These are phyloP conservation scores for Fomitopsis palustris DNA, from an alignment of 1,284 basidiomycete genomes.

Conservation along the genomic window DNA sequence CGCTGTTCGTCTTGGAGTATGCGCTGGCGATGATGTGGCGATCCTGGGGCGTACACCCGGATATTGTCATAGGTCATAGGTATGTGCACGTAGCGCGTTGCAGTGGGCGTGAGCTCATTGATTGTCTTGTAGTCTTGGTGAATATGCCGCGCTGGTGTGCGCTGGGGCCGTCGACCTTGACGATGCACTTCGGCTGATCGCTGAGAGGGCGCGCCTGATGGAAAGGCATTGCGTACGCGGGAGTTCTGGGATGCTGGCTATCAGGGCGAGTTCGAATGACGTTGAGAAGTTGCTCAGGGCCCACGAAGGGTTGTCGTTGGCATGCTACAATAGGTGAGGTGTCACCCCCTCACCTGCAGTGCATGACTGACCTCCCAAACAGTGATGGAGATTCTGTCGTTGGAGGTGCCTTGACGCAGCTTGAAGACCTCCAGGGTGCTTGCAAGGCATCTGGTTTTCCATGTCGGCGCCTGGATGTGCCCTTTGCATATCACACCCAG, in stretches of 20 bases:
- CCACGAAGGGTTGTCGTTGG: conserved; percentile 42
- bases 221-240: conserved; percentile 39
- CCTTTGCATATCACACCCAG: conserved; percentile 61
- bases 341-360: background rate
- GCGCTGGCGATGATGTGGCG: conserved; percentile 58
- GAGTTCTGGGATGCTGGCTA: conserved; percentile 57
- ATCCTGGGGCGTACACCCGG: conserved; percentile 58
- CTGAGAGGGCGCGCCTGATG: conserved; percentile 53
- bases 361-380: background rate
- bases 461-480: conserved; percentile 43
- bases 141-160: conserved; percentile 63
- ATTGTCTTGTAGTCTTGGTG: conserved; percentile 52
- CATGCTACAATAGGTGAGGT: conserved; percentile 52
- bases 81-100: conserved; percentile 20
- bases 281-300: conserved; percentile 34
- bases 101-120: background rate
- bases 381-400: conserved; percentile 53
- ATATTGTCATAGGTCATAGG: conserved; percentile 66
- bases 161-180: conserved; percentile 53
- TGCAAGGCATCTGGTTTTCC: conserved; percentile 39
- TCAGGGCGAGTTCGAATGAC: conserved; percentile 36
- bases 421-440: conserved; percentile 39
- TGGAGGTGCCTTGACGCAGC: conserved; percentile 44
- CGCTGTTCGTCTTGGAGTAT: conserved; percentile 59
- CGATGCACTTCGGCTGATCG: conserved; percentile 56